Evolutionary conservation across 371 early-diverging fungal species (phyloP).

Genomic region (Mucor mucedo): DNA sequence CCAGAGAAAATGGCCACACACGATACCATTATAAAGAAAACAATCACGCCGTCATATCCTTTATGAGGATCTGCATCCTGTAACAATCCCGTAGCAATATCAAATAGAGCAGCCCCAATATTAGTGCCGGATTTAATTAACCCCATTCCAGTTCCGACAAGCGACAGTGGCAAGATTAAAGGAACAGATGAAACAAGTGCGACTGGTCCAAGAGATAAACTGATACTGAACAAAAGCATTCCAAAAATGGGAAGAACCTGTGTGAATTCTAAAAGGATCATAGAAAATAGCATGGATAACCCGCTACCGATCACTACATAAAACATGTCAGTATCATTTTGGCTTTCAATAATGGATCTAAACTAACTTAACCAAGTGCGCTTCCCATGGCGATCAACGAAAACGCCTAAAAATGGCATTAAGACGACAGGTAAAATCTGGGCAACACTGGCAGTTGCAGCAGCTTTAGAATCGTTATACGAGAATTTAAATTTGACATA

Average conservation of each 20-base stretch:
- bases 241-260: conserved; percentile 59
- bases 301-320: conserved; percentile 62
- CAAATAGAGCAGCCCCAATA: conserved; percentile 67
- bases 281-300: conserved; percentile 44
- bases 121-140: conserved; percentile 70
- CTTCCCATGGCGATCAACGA: conserved; percentile 66
- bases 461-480: conserved; percentile 60
- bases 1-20: conserved; percentile 47
- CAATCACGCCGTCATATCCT: conserved; percentile 61
- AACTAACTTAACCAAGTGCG: conserved; percentile 63
- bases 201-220: conserved; percentile 72
- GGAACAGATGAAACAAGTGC: conserved; percentile 70
- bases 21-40: conserved; percentile 59
- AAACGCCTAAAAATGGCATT: conserved; percentile 70
- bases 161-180: conserved; percentile 58
- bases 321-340: no score
- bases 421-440: conserved; percentile 71
- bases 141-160: conserved; percentile 75
- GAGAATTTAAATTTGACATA: conserved; percentile 67
- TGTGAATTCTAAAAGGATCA: conserved; percentile 63
- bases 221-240: conserved; percentile 66
- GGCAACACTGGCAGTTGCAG: conserved; percentile 68
- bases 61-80: conserved; percentile 58
- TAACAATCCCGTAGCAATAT: conserved; percentile 67
- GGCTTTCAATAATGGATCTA: conserved; percentile 19